phyloP scores from a whole-genome alignment of 139 green algal genomes.

The Helicosporidium sp. region DNA sequence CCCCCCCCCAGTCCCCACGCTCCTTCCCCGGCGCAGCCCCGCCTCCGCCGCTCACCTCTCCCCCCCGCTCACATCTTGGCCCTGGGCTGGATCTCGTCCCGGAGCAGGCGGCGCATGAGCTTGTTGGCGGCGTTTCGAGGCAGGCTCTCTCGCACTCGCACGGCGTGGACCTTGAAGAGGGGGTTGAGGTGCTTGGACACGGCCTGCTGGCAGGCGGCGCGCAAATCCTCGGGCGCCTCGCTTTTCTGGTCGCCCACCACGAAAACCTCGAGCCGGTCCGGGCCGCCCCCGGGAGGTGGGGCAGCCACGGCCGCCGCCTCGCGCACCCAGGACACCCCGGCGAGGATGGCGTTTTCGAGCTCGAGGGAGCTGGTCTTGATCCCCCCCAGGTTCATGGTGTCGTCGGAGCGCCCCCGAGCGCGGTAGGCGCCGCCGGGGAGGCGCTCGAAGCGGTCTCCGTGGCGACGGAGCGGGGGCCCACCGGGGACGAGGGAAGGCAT shows the following conservation, averaged over 20 bases:
- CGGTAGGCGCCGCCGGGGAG: constrained; percentile 40
- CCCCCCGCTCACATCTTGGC: constrained; percentile 6
- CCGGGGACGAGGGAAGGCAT: too few species aligned
- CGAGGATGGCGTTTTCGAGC: constrained; percentile 53
- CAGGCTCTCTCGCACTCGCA: constrained; percentile 35
- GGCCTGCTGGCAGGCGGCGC: constrained; percentile 33
- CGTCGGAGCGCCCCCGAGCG: constrained; percentile 63
- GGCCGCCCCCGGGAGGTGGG: constrained; percentile 45
- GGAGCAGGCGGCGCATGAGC: constrained; percentile 61
- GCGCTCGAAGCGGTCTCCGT: constrained; percentile 70
- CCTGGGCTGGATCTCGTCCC: constrained; percentile 21
- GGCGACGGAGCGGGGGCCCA: constrained; percentile 60
- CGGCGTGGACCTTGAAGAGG: constrained; percentile 60
- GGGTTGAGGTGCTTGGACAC: constrained; percentile 63
- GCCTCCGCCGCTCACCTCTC: too few species aligned
- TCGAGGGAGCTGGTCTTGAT: constrained; percentile 71
- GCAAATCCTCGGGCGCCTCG: constrained; percentile 1
- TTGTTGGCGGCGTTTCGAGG: constrained; percentile 80
- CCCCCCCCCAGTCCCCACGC: too few species aligned
- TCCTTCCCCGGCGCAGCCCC: too few species aligned
- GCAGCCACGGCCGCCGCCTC: constrained; percentile 64
- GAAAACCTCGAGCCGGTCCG: constrained; percentile 65
- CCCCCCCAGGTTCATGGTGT: constrained; percentile 96
- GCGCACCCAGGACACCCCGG: constrained; percentile 15
- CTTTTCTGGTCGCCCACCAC: constrained; percentile 26